Conservation (phyloP, 2,329 filamentous ascomycete genomes). For the Gyromitra esculenta region DNA sequence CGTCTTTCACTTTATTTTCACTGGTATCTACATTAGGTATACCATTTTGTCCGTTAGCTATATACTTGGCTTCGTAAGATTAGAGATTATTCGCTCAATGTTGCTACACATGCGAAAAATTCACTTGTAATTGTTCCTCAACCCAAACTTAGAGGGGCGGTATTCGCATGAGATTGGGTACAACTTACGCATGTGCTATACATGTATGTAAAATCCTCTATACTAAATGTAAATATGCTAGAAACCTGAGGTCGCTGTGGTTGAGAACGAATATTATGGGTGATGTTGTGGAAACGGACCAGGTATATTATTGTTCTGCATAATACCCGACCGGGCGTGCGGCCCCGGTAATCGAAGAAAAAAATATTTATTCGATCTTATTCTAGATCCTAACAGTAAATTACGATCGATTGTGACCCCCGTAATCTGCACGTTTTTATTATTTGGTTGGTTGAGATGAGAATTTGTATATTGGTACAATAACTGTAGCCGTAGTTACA, state of each 20-base stretch:
- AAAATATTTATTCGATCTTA: constrained; percentile 1
- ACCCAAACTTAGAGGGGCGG: background rate
- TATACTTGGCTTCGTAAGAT: background rate
- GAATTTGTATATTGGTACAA: background rate
- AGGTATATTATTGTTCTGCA: background rate
- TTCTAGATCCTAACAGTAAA: constrained; percentile 29
- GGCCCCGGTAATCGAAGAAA: constrained; percentile 9
- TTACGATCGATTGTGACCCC: constrained; percentile 10
- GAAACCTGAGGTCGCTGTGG: background rate
- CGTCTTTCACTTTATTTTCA: background rate
- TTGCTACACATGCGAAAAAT: background rate
- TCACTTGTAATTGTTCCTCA: background rate
- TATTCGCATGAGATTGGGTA: no score
- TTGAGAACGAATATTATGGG: background rate
- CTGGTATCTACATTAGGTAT: no score
- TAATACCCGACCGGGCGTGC: constrained; percentile 10
- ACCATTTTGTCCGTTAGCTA: background rate
- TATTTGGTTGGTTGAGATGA: background rate
- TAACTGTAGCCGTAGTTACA: background rate
- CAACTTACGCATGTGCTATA: no score
- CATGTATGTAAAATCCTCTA: background rate
- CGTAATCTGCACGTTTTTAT: background rate
- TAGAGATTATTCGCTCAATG: background rate
- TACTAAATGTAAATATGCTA: background rate
- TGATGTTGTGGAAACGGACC: background rate